Conservation (phyloP, 1,284 basidiomycete genomes). For the Hymenochaete sp. region DNA sequence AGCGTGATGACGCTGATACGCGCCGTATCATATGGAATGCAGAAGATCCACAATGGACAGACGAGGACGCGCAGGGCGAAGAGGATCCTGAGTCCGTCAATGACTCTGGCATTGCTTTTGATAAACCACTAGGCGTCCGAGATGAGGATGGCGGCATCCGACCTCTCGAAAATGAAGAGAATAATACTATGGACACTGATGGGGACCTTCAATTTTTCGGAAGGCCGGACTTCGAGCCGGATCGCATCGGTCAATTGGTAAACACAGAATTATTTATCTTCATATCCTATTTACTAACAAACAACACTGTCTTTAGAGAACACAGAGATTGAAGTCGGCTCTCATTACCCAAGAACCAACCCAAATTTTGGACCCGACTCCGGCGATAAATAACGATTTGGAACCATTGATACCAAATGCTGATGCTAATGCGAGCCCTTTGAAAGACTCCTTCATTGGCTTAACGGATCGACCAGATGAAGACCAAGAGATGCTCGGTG, state of each 20-base stretch:
- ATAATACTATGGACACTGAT: slow-evolving; percentile 16
- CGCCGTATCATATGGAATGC: slow-evolving; percentile 44
- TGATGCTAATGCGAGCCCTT: background rate
- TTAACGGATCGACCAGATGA: background rate
- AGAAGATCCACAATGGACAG: slow-evolving; percentile 28
- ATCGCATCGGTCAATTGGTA: slow-evolving; percentile 50
- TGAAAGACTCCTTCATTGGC: background rate
- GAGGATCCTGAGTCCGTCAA: slow-evolving; percentile 39
- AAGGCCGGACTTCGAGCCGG: slow-evolving; percentile 42
- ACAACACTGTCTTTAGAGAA: background rate
- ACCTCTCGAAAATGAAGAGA: slow-evolving; percentile 26
- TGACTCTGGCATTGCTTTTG: slow-evolving; percentile 31
- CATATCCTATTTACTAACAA: background rate
- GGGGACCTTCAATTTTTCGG: slow-evolving; percentile 43
- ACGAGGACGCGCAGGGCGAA: slow-evolving; percentile 28
- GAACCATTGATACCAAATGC: background rate
- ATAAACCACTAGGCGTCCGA: slow-evolving; percentile 40
- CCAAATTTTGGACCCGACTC: slow-evolving; percentile 14
- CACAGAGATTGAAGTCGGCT: background rate
- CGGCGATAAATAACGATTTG: slow-evolving; percentile 1
- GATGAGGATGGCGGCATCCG: slow-evolving; percentile 38
- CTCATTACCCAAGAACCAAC: slow-evolving; percentile 10
- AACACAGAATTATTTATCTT: background rate
- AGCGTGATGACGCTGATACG: slow-evolving; percentile 37
- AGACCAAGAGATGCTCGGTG: slow-evolving; percentile 15